Base-by-base conservation (phyloP, 805 yeast species). In the Starmerella floricola region DNA sequence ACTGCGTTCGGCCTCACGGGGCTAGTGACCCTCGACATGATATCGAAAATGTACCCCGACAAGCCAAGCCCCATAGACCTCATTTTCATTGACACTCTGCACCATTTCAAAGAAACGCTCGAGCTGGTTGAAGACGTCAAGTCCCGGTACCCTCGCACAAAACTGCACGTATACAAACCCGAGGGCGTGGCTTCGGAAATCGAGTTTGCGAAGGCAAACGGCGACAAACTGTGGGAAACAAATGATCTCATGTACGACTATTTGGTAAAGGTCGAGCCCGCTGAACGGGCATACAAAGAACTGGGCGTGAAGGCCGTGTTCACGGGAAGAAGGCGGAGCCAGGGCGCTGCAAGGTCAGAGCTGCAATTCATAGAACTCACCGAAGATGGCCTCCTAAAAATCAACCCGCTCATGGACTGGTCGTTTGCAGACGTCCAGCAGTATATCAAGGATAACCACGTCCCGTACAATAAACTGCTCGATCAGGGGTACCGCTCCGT, bases 1-100 rank as follows among this genome's bases (percentile, higher is more conserved):
- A 85, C 97, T 0, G 97, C 97, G 1, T 86, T 88, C 62, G 97
- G 97, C 0, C 68, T 88, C 36, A 83, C 95, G 1, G 97, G 97
- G 0, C 63, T 88, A 45, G 94, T 81, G 24, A 87, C 88, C 11
- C 67, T 83, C 33, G 95, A 87, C 59, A 81, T 87, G 72, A 61
- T 87, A 23, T 70, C 80, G 26, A 74, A 76, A 55, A 53, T 78
- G 36, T 46, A 52, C 41, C 44, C 39, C 6, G 43, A 46, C n/a
- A 47, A 45, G 8, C 44, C 50, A 46, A 59, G 63, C 34, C 71
- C 78, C 0, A 66, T 82, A 6, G 93, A 86, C 42, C 65, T 87
- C 42, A 79, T 88, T 2, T 88, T 88, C 59, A 69, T 87, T 36
- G 96, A 88, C 58, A 88, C 97, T 0, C 65, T 88, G 48, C 83